Evolutionary conservation across 1,139 yeast genomes (phyloP).

Genomic region (Magnusiomyces clavatus): DNA sequence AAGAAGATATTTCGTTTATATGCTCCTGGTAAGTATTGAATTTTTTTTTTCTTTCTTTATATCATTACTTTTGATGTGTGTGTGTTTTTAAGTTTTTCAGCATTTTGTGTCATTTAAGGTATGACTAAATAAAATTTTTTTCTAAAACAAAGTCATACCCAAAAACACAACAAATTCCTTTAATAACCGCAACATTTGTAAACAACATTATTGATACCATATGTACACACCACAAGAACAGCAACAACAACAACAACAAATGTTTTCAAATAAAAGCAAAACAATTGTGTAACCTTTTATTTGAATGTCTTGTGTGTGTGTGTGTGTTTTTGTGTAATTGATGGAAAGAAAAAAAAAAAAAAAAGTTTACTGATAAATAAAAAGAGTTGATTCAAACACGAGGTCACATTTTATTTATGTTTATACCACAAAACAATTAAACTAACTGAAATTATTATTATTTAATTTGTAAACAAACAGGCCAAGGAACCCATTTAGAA

Average conservation of each 20-base stretch:
- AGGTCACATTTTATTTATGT: background rate
- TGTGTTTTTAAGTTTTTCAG: background rate
- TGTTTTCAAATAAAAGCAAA: too few species aligned
- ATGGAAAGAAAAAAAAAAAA: background rate
- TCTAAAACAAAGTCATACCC: background rate
- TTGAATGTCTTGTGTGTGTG: too few species aligned
- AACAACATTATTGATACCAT: too few species aligned
- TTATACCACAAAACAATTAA: background rate
- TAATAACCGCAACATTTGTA: too few species aligned
- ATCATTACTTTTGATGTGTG: background rate
- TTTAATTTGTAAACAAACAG: too few species aligned
- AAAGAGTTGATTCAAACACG: background rate
- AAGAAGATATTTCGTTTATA: slow-evolving; percentile 1
- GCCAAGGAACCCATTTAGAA: background rate
- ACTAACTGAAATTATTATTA: background rate
- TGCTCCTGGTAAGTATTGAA: slow-evolving; percentile 1
- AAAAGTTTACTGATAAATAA: background rate
- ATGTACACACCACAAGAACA: too few species aligned
- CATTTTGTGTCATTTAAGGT: background rate
- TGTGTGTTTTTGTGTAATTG: too few species aligned
- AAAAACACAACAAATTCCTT: too few species aligned
- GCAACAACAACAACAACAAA: too few species aligned
- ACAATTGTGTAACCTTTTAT: too few species aligned
- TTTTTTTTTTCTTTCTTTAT: background rate
- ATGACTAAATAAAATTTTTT: too few species aligned